phyloP scores from a whole-genome alignment of 352 stramenopile species.

The Thalassiosira hispida region DNA sequence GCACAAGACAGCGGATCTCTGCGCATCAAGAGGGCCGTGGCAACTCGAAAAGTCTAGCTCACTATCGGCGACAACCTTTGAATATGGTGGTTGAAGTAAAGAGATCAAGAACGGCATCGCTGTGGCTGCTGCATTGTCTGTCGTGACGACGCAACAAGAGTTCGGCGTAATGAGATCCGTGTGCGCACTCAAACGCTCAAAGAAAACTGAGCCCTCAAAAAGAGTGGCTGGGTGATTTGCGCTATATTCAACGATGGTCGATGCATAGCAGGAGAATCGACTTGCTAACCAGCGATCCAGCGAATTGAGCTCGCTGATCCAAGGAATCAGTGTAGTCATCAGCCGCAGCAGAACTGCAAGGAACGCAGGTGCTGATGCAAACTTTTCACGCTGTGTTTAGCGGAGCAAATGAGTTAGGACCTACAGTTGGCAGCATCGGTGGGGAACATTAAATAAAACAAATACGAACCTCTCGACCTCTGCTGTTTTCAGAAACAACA shows the following conservation, averaged over 20 bases:
- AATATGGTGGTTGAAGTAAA: constrained; percentile 26
- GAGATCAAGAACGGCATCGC: constrained; percentile 55
- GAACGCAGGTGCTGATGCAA: constrained; percentile 63
- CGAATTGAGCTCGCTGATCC: constrained; percentile 52
- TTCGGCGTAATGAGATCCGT: constrained; percentile 29
- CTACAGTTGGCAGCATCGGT: neutral
- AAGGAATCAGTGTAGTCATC: constrained; percentile 81
- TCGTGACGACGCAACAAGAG: constrained; percentile 48
- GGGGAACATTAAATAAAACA: neutral
- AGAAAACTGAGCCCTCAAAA: constrained; percentile 80
- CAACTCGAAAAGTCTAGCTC: constrained; percentile 47
- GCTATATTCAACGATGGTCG: constrained; percentile 61
- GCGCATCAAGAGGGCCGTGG: constrained; percentile 28
- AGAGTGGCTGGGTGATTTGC: constrained; percentile 63
- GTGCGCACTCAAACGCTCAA: constrained; percentile 60
- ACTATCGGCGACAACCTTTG: constrained; percentile 31
- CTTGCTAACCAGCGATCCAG: constrained; percentile 62
- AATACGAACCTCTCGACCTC: constrained; percentile 55
- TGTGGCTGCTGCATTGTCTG: constrained; percentile 33
- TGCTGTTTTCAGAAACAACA: constrained; percentile 69
- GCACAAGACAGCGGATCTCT: constrained; percentile 55
- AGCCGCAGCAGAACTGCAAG: constrained; percentile 71
- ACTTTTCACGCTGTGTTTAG: constrained; percentile 66
- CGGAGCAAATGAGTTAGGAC: constrained; percentile 11
- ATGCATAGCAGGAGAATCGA: constrained; percentile 74